Evolutionary conservation across 2,329 filamentous ascomycete species (phyloP).

Genomic region (Zymoseptoria tritici): DNA sequence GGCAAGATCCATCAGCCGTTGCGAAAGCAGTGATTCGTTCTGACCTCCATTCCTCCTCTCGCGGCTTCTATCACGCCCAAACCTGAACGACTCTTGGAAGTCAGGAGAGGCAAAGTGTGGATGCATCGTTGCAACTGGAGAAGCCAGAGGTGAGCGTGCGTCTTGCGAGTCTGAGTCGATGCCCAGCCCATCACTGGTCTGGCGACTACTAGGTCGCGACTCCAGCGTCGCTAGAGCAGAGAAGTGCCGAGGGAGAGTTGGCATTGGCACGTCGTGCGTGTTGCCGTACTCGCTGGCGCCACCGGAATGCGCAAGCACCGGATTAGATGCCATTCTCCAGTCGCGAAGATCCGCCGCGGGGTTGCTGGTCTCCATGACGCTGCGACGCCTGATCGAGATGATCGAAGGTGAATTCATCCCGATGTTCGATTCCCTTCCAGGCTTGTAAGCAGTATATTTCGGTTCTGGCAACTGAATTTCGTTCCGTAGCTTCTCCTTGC

Average conservation of each 20-base stretch:
- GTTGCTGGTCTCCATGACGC: conserved; percentile 6
- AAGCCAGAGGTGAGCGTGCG: conserved; percentile 15
- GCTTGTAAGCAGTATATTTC: conserved; percentile 76
- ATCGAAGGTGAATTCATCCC: conserved; percentile 11
- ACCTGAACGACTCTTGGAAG: conserved; percentile 19
- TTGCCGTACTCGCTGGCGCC: conserved; percentile 18
- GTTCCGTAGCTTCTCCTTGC: conserved; percentile 84
- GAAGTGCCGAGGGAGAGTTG: conserved; percentile 22
- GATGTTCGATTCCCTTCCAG: conserved; percentile 39
- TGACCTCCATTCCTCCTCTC: conserved; percentile 64
- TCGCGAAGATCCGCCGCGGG: not conserved
- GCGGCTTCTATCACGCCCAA: conserved; percentile 40
- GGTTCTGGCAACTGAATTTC: conserved; percentile 87
- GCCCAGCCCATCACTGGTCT: conserved; percentile 22
- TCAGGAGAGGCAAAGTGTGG: conserved; percentile 2
- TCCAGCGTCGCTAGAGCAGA: conserved; percentile 20
- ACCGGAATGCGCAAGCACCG: conserved; percentile 18
- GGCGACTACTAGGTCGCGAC: conserved; percentile 25
- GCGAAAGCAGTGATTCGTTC: conserved; percentile 55
- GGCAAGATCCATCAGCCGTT: conserved; percentile 56
- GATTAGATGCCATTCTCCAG: not conserved
- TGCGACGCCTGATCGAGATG: conserved; percentile 11
- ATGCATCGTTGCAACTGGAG: conserved; percentile 7
- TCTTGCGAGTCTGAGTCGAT: conserved; percentile 18
- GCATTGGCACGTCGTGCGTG: conserved; percentile 16